Evolutionary conservation across 2,329 filamentous ascomycete genomes (phyloP), one percentile per base, ranked within the genome.

Genomic region (Cladophialophora bantiana): DNA sequence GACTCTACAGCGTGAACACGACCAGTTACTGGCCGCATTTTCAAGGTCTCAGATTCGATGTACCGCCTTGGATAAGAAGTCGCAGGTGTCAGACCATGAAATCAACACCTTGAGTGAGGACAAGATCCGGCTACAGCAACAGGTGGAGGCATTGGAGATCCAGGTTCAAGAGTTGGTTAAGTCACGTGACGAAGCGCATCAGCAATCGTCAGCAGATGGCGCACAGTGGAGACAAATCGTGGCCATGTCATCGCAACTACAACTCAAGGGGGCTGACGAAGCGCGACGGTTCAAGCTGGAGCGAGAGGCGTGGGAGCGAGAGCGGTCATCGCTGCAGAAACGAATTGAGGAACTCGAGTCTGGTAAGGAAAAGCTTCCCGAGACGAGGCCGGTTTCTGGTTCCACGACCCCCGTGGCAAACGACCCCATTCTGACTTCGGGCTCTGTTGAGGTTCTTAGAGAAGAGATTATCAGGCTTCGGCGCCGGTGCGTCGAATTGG

Each of bases 1-100:
- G 67, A 84, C 82, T 1, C 76, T 86, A 6, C 84, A 85, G 71
- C 78, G 78, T n/a, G 84, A 86, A 73, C 84, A 87, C 71, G 80
- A 85, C 61, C 80, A 79, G 54, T 77, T 86, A 3, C 78, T 86
- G 3, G 79, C 84, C 20, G 85, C 83, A 32, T 81, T 84, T 26
- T 82, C 83, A 36, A 52, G 68, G 32, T 68, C 69, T 67, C 80
- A 83, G 55, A 80, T 79, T 13, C 82, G 83, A 69, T 83, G 79
- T 52, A 79, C 80, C 50, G 79, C 83, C 1, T 77, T 86, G 1
- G 84, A 84, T 65, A 82, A 80, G 74, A 86, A 86, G 71, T 74
- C 83, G 15, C 78, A 78, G 26, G 81, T 83, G 15, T 81, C 82
- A 4, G 83, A 85, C 59, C 76, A 79, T 15, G 83, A 86, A 71